Evolutionary conservation across 768 basidiomycete genomes (phyloP).

Genomic region (Tricholoma saponaceum): DNA sequence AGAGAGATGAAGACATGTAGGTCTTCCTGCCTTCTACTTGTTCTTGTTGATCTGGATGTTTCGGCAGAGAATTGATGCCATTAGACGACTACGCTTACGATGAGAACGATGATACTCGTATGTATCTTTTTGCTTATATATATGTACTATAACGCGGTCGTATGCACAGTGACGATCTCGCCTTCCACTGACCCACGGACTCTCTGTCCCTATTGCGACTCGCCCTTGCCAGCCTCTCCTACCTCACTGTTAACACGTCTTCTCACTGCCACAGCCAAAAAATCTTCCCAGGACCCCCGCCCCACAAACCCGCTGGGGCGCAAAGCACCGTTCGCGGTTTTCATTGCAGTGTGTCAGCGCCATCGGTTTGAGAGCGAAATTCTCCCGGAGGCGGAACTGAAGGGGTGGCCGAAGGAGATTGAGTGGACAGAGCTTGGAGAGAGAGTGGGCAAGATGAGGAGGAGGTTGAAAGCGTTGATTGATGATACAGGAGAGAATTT

Average conservation of each 20-base stretch:
- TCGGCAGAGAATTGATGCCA: not conserved
- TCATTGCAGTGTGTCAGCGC: conserved; percentile 68
- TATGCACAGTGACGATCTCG: conserved; percentile 44
- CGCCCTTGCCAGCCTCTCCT: conserved; percentile 55
- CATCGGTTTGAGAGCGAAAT: conserved; percentile 75
- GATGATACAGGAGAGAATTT: conserved; percentile 30
- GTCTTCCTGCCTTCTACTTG: conserved; percentile 4
- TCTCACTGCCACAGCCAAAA: conserved; percentile 44
- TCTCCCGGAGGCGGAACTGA: conserved; percentile 63
- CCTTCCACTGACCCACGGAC: conserved; percentile 56
- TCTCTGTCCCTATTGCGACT: conserved; percentile 82
- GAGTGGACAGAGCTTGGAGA: conserved; percentile 53
- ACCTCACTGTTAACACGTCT: conserved; percentile 56
- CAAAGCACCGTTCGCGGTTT: conserved; percentile 51
- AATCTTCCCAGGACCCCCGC: conserved; percentile 59
- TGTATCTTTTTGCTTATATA: conserved; percentile 10
- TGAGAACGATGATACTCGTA: conserved; percentile 39
- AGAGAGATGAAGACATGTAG: conserved; percentile 17
- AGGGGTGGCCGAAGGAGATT: conserved; percentile 76
- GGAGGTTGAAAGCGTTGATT: conserved; percentile 46
- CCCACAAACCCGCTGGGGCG: conserved; percentile 65
- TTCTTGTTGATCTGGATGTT: conserved; percentile 5
- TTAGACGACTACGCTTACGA: conserved; percentile 11
- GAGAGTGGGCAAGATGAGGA: conserved; percentile 51
- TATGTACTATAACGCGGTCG: not conserved